Conservation (phyloP, 148 eudicot species). For the Rhododendron henanense region DNA sequence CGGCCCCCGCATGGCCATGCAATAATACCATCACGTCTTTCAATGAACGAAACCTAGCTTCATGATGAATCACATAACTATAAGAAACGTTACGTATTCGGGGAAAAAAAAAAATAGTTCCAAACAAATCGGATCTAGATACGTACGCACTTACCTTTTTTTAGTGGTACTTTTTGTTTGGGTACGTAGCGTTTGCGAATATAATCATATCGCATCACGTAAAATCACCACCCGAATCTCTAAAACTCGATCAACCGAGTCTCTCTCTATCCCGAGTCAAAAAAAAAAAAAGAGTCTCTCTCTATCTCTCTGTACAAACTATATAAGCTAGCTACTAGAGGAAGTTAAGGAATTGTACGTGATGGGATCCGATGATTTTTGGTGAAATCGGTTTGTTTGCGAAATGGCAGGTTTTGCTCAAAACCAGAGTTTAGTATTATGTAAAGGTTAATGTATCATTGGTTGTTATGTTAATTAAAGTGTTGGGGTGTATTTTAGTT, state of each 20-base stretch:
- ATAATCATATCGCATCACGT: not conserved
- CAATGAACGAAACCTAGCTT: slow-evolving; percentile 19
- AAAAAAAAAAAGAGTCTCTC: no score
- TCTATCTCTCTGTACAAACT: slow-evolving; percentile 3
- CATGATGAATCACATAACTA: slow-evolving; percentile 1
- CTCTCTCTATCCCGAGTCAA: not conserved
- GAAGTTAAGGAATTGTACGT: not conserved
- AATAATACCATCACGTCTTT: slow-evolving; percentile 1
- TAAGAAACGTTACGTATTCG: not conserved
- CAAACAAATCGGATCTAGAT: not conserved
- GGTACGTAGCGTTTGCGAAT: not conserved
- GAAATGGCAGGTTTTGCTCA: not conserved
- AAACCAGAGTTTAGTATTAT: not conserved
- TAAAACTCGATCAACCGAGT: not conserved
- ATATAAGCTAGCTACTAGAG: not conserved
- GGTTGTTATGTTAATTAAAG: not conserved
- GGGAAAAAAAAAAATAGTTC: not conserved
- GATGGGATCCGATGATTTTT: slow-evolving; percentile 7
- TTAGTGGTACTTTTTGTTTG: not conserved
- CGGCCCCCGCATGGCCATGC: slow-evolving; percentile 24
- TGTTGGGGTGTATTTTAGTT: not conserved
- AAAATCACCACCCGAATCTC: not conserved
- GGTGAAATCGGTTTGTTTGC: slow-evolving; percentile 13
- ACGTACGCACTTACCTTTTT: not conserved
- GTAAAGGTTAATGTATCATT: slow-evolving; percentile 1